Conservation (phyloP, 345 rosid species). For the Lagerstroemia speciosa region DNA sequence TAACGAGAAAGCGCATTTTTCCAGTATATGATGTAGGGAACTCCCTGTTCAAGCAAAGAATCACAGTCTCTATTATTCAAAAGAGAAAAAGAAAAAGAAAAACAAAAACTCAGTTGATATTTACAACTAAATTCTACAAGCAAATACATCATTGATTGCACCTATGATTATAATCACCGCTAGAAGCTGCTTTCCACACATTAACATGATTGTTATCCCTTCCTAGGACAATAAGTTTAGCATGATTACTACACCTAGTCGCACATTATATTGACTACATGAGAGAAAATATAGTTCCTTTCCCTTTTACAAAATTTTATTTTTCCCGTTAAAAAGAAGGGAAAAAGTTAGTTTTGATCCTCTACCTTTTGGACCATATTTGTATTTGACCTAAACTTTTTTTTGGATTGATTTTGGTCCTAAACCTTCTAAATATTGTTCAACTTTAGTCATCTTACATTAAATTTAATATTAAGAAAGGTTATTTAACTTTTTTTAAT, state of each 20-base stretch:
- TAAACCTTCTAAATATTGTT: too few relatives aligned
- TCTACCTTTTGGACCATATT: too few relatives aligned
- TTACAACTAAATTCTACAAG: not conserved
- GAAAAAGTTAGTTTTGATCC: too few relatives aligned
- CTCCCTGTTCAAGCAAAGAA: constrained; percentile 49
- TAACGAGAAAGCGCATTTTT: constrained; percentile 42
- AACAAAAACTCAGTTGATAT: not conserved
- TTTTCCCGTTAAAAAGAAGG: not conserved
- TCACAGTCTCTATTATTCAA: not conserved
- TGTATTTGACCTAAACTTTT: too few relatives aligned
- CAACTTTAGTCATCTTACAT: too few relatives aligned
- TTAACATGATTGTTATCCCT: not conserved
- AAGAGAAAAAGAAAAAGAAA: not conserved
- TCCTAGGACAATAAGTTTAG: not conserved
- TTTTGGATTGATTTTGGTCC: too few relatives aligned
- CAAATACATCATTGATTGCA: not conserved
- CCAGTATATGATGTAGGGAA: constrained; percentile 86
- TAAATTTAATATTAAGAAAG: too few relatives aligned
- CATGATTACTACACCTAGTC: not conserved
- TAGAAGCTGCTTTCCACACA: not conserved
- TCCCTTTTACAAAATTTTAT: not conserved
- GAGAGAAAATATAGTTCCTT: not conserved
- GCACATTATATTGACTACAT: not conserved
- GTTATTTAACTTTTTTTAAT: too few relatives aligned
- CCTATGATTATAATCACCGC: not conserved